Base-by-base conservation (phyloP, 129 eudicot species). In the Silybum marianum region DNA sequence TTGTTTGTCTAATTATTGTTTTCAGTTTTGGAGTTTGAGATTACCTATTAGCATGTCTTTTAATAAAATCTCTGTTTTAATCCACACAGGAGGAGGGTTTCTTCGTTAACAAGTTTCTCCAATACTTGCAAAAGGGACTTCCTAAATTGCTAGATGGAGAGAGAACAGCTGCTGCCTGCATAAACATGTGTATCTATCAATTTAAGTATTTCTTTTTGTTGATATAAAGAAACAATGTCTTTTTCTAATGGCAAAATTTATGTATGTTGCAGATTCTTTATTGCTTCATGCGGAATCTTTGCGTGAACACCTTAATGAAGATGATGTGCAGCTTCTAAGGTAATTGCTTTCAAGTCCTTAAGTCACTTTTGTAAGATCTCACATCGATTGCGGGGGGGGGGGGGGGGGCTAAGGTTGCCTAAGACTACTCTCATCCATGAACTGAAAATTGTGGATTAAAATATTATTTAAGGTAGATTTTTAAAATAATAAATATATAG, bases 321-420 rank as follows among this genome's bases (percentile, higher is more conserved):
- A 91, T 9, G 96, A 94, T 84, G 86, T 87, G 75, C 88, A 87
- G 72, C 92, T 88, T 51, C 83, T 94, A 62, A 93, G 94, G 98
- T 93, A 75, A 82, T 54, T 75, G 40, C 25, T 66, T 78, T 73
- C 12, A 40, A 42, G 13, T 44, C 32, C 7, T 73, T 19, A 44
- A 73, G 22, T 18, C 60, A 39, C 16, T 21, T 51, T 16, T 51
- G 21, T 26, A 26, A 26, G 1, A 26, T 26, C 30, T 2, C 30
- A 26, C 30, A 26, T 26, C 30, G 30, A 2, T 26, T 26, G 28
- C n/a, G n/a, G n/a, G n/a, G n/a, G n/a, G n/a, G n/a, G 28, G 28
- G 28, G 2, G 28, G 28, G 28, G 28, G 2, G 2, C 28, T 25
- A 25, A 25, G 28, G 28, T 25, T 25, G 28, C 28, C n/a, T n/a